A percentile compares a stretch with the other conserved stretches of the same genome.
Evolutionary conservation across 2,329 filamentous ascomycete genomes (phyloP).

Genomic region (Fusarium irregulare): DNA sequence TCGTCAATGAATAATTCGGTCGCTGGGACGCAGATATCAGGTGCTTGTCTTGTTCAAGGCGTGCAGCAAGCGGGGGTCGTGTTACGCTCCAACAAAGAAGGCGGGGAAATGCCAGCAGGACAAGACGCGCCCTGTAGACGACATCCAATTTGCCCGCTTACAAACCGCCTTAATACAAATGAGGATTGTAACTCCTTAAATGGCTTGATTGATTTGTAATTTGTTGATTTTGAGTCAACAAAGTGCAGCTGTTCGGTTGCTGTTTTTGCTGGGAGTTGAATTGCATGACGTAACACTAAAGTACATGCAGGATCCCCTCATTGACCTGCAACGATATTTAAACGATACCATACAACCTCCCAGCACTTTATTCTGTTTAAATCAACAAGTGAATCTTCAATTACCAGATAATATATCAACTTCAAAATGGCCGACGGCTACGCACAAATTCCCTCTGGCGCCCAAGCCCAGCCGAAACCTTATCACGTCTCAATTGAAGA

Average conservation of each 20-base stretch:
- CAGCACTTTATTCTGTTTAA: background rate
- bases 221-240: background rate
- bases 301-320: background rate
- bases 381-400: background rate
- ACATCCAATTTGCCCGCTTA: background rate
- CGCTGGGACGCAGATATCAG: background rate
- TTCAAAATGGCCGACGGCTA: background rate
- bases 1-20: background rate
- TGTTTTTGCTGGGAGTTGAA: too few relatives aligned
- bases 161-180: background rate
- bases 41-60: background rate
- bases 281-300: background rate
- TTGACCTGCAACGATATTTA: background rate
- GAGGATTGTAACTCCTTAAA: background rate
- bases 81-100: background rate
- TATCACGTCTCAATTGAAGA: background rate
- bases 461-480: background rate
- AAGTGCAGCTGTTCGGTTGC: background rate
- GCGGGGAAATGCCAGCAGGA: background rate
- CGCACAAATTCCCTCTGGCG: background rate
- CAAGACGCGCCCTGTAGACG: background rate
- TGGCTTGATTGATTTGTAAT: background rate
- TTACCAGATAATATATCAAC: too few relatives aligned
- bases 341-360: background rate
- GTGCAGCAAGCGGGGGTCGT: background rate